These are phyloP conservation scores for Citrus maxima DNA, from an alignment of 345 rosid genomes.

Conservation along the genomic window DNA sequence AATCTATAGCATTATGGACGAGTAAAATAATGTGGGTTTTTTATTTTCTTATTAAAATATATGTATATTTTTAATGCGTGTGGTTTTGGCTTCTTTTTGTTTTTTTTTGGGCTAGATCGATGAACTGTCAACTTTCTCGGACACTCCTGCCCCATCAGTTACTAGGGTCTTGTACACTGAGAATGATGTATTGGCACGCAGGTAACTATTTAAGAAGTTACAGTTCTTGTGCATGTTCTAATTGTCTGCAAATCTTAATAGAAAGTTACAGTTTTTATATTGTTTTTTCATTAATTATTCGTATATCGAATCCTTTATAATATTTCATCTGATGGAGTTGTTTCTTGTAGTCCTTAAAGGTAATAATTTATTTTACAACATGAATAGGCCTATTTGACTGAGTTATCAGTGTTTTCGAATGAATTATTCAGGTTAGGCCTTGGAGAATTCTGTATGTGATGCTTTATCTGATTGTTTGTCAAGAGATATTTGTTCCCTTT, in stretches of 20 bases:
- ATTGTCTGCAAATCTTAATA: background rate
- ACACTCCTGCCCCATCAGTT: slow-evolving; percentile 81
- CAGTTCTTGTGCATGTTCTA: background rate
- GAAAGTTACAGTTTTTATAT: background rate
- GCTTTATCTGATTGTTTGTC: background rate
- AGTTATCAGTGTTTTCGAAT: background rate
- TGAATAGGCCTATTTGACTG: background rate
- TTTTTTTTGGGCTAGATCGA: slow-evolving; percentile 52
- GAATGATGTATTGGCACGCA: slow-evolving; percentile 75
- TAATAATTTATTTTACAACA: background rate
- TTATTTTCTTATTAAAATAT: background rate
- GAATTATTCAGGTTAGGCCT: background rate
- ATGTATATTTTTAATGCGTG: background rate
- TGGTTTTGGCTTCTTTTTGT: background rate
- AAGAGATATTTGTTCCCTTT: background rate
- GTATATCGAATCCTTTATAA: background rate
- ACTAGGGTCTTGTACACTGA: slow-evolving; percentile 81
- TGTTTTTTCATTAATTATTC: background rate
- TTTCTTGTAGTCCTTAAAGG: background rate
- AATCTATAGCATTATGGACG: background rate
- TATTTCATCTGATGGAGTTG: background rate
- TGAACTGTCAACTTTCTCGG: slow-evolving; percentile 80
- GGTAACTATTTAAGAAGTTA: slow-evolving; percentile 32
- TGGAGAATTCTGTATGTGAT: background rate
- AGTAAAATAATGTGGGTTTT: background rate